Percentiles rank a stretch among this genome's conserved stretches.
These are phyloP conservation scores for Fraxinus americana DNA, from an alignment of 257 asterid genomes.

Conservation along the genomic window DNA sequence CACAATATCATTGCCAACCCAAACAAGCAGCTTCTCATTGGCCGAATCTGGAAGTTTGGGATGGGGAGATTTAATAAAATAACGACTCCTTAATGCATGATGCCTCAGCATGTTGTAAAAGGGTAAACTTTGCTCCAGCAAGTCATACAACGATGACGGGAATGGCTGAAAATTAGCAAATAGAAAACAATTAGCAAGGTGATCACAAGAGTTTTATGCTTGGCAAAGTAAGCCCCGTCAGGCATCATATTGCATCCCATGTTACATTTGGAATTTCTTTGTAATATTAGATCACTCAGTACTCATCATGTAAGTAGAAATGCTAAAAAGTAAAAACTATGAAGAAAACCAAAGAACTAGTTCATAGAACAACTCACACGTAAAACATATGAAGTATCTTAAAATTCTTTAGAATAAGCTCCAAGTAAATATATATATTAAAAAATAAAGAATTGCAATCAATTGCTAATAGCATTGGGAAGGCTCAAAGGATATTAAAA, in stretches of 20 bases:
- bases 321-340: background rate
- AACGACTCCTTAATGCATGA: slow-evolving; percentile 31
- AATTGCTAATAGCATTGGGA: background rate
- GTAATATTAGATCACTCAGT: background rate
- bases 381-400: background rate
- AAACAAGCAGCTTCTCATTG: slow-evolving; percentile 80
- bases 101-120: slow-evolving; percentile 76
- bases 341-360: background rate
- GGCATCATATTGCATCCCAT: background rate
- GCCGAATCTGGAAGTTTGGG: slow-evolving; percentile 74
- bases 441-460: background rate
- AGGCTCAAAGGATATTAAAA: background rate
- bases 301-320: background rate
- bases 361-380: background rate
- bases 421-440: too few relatives aligned
- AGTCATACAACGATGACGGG: slow-evolving; percentile 64
- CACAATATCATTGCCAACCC: slow-evolving; percentile 87
- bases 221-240: background rate
- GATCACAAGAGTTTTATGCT: background rate
- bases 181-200: background rate
- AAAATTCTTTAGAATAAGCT: background rate
- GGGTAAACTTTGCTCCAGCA: slow-evolving; percentile 86
- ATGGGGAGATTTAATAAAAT: slow-evolving; percentile 22
- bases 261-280: background rate
- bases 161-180: slow-evolving; percentile 57